Conservation (phyloP, 805 yeast genomes). For the Barnettozyma botsteinii region DNA sequence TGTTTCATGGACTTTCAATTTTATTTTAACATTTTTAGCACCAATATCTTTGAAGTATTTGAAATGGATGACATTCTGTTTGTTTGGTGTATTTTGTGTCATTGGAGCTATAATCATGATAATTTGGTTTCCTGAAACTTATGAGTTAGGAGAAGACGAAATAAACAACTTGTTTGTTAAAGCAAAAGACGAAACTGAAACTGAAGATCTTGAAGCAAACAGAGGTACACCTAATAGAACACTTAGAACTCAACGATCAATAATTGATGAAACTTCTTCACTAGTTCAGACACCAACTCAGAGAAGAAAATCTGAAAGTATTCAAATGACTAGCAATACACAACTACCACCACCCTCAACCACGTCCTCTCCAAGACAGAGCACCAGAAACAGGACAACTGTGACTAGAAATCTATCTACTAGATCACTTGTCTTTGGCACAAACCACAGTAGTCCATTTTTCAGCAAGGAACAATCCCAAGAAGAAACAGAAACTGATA, state of each 20-base stretch:
- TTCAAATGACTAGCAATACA: neutral
- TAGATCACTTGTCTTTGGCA: neutral
- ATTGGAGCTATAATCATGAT: conserved; percentile 28
- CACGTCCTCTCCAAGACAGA: neutral
- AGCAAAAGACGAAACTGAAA: neutral
- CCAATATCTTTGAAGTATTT: conserved; percentile 34
- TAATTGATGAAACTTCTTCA: neutral
- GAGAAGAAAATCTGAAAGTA: neutral
- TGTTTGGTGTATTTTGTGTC: conserved; percentile 32
- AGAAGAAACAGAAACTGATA: neutral
- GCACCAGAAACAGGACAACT: neutral
- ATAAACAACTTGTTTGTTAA: conserved; percentile 21
- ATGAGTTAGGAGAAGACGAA: conserved; percentile 24
- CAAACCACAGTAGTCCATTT: neutral
- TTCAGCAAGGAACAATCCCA: neutral
- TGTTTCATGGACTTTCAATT: conserved; percentile 39
- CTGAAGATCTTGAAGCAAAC: neutral
- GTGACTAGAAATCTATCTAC: neutral
- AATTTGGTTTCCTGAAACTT: conserved; percentile 41
- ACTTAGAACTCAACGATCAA: neutral
- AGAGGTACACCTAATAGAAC: neutral
- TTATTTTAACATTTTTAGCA: conserved; percentile 32
- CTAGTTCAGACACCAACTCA: too few relatives aligned
- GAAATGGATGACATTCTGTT: conserved; percentile 36
- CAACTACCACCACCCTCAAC: neutral